Evolutionary conservation across 441 rosid species (phyloP), one percentile per base, ranked within the genome.

Genomic region (Euphorbia celastroides): DNA sequence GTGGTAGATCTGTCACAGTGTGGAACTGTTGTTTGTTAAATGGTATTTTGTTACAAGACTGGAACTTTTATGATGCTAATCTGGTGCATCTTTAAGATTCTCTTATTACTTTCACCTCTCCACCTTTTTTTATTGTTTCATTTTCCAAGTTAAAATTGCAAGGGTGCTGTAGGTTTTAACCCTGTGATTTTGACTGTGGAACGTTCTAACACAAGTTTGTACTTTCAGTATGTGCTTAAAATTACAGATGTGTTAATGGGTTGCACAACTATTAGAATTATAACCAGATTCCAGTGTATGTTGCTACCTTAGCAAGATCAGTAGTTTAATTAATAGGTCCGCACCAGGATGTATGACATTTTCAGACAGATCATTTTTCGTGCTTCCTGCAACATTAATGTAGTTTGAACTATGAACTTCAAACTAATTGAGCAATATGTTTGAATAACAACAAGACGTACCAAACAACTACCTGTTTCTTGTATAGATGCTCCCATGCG

Each of bases 51-150:
- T 20, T 32, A 20, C 8, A 19, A 28, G 36, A 2, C 2, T 13
- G 57, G 38, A 61, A 17, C 6, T 12, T 26, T 6, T 4, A 17
- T 12, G 17, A 16, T 27, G 13, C 59, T 57, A 26, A 57, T 27
- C 32, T 26, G 60, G 58, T 55, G 31, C 58, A 11, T 23, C n/a
- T 23, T 55, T 16, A 7, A 51, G 56, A 51, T 7, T 3, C 51
- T 61, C 26, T 62, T 25, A 23, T 62, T 27, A 62, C 32, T 62
- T 62, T 62, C 32, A 41, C 32, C 31, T 7, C 54, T 42, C 30
- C 44, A 1, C n/a, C 32, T 41, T 41, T n/a, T 34, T 32, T 11
- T 36, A 17, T 8, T 59, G 36, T n/a, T 17, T 36, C 16, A 22
- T 59, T 32, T 32, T 32, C 44, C 16, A 51, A 51, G 7, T 32